These are phyloP conservation scores for Thraustotheca clavata DNA, from an alignment of 352 stramenopile species.

Conservation along the genomic window DNA sequence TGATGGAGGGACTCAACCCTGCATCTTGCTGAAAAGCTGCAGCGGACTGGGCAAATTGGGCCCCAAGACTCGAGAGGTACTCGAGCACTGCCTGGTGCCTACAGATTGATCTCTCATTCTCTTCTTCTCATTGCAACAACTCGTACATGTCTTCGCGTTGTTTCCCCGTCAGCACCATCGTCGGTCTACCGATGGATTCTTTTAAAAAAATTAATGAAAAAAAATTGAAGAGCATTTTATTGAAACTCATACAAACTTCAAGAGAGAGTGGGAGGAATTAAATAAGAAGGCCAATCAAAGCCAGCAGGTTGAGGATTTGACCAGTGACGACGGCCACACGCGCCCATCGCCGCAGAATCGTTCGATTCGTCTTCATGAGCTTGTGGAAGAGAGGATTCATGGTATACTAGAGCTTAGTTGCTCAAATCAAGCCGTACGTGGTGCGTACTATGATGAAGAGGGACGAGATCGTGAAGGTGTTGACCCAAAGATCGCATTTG, in stretches of 20 bases:
- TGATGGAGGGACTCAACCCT: constrained; percentile 63
- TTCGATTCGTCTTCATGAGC: too few species aligned
- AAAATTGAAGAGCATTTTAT: background rate
- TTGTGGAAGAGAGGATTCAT: too few species aligned
- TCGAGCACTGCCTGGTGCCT: constrained; percentile 93
- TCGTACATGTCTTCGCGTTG: constrained; percentile 89
- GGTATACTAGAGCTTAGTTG: too few species aligned
- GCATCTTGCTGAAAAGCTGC: constrained; percentile 81
- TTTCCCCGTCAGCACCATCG: constrained; percentile 95
- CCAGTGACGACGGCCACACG: background rate
- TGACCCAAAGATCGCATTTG: too few species aligned
- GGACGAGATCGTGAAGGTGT: too few species aligned
- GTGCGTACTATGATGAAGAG: too few species aligned
- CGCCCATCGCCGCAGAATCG: background rate
- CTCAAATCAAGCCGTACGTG: too few species aligned
- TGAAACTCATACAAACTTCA: background rate
- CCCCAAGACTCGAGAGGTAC: constrained; percentile 88
- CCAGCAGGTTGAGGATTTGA: too few species aligned
- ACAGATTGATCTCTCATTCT: constrained; percentile 8
- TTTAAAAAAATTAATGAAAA: background rate
- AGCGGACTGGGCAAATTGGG: constrained; percentile 80
- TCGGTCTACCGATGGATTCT: background rate
- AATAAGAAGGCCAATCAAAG: background rate
- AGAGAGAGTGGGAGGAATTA: background rate
- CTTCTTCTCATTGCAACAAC: constrained; percentile 1